Conservation (phyloP, 768 basidiomycete species). For the Leccinum olivaceopallidum region DNA sequence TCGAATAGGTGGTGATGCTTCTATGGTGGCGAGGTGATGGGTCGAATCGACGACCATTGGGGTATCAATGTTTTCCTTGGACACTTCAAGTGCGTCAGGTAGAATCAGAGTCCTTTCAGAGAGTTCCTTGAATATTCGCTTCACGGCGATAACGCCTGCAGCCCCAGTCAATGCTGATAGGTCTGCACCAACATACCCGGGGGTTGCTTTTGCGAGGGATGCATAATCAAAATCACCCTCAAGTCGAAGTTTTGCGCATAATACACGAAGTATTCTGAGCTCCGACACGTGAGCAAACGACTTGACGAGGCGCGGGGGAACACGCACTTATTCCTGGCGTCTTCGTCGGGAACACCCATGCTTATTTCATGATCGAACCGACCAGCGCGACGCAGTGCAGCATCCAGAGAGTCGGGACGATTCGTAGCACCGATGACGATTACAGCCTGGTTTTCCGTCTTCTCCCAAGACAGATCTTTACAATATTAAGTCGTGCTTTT, state of each 20-base stretch:
- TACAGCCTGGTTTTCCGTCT: constrained; percentile 88
- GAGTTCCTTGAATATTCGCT: constrained; percentile 86
- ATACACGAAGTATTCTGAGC: constrained; percentile 79
- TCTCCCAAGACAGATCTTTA: constrained; percentile 96
- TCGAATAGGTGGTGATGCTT: constrained; percentile 11
- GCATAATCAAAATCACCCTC: constrained; percentile 88
- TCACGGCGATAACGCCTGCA: constrained; percentile 94
- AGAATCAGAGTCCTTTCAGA: constrained; percentile 65
- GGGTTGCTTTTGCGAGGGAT: constrained; percentile 87
- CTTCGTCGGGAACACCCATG: constrained; percentile 95
- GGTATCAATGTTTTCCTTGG: constrained; percentile 25
- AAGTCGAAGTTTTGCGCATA: constrained; percentile 81
- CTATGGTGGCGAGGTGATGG: constrained; percentile 17
- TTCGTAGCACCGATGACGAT: constrained; percentile 97
- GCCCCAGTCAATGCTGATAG: constrained; percentile 87
- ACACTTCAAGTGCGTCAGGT: constrained; percentile 37
- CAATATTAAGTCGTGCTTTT: not conserved
- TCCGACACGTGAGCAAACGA: not conserved
- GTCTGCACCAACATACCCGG: constrained; percentile 97
- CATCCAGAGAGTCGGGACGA: constrained; percentile 91
- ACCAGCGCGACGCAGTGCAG: constrained; percentile 90
- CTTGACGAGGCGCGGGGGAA: not conserved
- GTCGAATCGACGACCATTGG: constrained; percentile 41
- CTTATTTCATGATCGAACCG: constrained; percentile 97
- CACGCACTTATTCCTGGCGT: constrained; percentile 82